Evolutionary conservation across 108 stramenopile species (phyloP).

Genomic region (Nitzschia sp.): DNA sequence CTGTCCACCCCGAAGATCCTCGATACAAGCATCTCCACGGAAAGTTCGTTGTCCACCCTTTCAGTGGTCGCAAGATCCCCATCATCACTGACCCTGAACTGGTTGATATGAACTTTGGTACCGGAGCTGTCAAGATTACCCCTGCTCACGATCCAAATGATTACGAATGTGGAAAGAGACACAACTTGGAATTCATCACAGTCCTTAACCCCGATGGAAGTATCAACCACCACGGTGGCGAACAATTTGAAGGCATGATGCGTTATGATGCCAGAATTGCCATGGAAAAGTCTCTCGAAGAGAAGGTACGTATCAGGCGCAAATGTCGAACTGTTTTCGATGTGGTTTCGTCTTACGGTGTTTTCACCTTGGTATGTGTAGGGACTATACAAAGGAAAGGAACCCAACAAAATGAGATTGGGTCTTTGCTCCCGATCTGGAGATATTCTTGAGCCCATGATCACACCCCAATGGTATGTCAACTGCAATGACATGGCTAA

Average conservation of each 20-base stretch:
- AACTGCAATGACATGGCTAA: conserved; percentile 96
- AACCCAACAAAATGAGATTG: conserved; percentile 95
- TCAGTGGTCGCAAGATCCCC: conserved; percentile 91
- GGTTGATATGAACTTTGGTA: conserved; percentile 98
- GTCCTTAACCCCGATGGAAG: conserved; percentile 88
- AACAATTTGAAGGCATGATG: conserved; percentile 94
- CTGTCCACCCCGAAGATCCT: conserved; percentile 96
- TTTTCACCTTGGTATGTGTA: conserved; percentile 10
- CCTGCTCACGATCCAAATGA: conserved; percentile 99
- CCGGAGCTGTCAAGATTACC: conserved; percentile 99
- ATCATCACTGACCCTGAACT: conserved; percentile 90
- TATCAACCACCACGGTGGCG: conserved; percentile 84
- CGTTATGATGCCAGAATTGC: conserved; percentile 97
- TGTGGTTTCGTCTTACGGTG: conserved; percentile 5
- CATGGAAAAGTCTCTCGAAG: conserved; percentile 92
- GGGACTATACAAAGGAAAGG: conserved; percentile 93
- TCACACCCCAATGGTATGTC: conserved; percentile 99
- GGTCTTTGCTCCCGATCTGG: conserved; percentile 96
- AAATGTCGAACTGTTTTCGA: neutral
- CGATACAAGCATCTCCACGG: conserved; percentile 98
- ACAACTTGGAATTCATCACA: conserved; percentile 92
- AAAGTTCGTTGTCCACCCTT: conserved; percentile 93
- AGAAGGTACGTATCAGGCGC: conserved; percentile 47
- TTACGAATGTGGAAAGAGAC: conserved; percentile 96
- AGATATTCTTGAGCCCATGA: conserved; percentile 98